phyloP scores from a whole-genome alignment of 257 asterid genomes.

The Nicotiana noctiflora region DNA sequence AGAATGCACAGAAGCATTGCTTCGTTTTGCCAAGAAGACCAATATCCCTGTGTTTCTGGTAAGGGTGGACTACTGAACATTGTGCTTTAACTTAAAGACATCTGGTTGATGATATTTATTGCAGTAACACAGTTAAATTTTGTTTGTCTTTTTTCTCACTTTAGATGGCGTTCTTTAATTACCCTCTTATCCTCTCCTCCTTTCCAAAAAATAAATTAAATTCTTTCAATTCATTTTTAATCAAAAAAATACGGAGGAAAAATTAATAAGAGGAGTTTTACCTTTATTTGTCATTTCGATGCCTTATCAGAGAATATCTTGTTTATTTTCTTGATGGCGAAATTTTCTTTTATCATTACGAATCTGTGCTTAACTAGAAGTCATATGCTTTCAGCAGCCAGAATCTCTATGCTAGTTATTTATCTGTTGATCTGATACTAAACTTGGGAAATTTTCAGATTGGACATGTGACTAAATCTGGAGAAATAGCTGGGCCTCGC shows the following conservation, averaged over 20 bases:
- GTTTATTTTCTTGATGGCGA: neutral
- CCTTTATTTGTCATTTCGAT: neutral
- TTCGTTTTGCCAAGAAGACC: conserved; percentile 85
- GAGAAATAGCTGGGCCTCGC: conserved; percentile 98
- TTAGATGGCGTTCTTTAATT: neutral
- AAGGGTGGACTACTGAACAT: conserved; percentile 16
- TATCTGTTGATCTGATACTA: neutral
- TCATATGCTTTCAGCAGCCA: neutral
- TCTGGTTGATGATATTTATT: neutral
- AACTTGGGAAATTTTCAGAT: conserved; percentile 36
- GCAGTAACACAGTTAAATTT: neutral
- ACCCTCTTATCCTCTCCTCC: neutral
- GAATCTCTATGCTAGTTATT: neutral
- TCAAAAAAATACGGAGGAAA: neutral
- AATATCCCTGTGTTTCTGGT: conserved; percentile 83
- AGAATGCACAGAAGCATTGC: conserved; percentile 89
- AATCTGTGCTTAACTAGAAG: neutral
- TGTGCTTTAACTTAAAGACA: neutral
- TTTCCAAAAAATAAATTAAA: neutral
- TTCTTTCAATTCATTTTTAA: neutral
- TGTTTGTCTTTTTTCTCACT: neutral
- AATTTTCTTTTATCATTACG: neutral
- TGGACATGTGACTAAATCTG: conserved; percentile 92
- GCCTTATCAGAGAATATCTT: neutral
- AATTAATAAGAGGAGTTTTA: neutral